A percentile compares a stretch with the other conserved stretches of the same genome.
These are phyloP conservation scores for Aureobasidium sp. DNA, from an alignment of 2,329 filamentous ascomycete species.

Conservation along the genomic window DNA sequence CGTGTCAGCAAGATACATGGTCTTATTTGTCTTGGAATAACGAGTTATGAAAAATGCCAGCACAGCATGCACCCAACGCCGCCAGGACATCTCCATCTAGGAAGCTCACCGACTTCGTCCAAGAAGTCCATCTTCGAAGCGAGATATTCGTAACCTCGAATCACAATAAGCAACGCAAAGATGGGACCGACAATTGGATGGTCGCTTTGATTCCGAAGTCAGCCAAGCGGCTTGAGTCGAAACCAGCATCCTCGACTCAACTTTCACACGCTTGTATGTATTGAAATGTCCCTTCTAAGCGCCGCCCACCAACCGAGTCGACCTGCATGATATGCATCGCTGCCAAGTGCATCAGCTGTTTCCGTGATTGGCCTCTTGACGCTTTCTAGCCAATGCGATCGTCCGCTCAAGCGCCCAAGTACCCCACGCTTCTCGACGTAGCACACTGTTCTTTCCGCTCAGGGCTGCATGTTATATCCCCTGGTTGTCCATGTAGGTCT, in stretches of 20 bases:
- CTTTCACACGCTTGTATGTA: neutral
- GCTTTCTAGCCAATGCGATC: slow-evolving; percentile 4
- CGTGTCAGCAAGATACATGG: neutral
- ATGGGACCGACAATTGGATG: neutral
- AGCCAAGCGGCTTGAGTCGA: neutral
- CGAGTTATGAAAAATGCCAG: slow-evolving; percentile 6
- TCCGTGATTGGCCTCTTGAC: slow-evolving; percentile 6
- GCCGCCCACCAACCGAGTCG: slow-evolving; percentile 8
- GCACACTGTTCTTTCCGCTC: slow-evolving; percentile 3
- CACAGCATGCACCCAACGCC: neutral
- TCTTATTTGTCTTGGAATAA: neutral
- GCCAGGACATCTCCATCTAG: neutral
- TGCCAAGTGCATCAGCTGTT: neutral
- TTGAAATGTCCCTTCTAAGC: neutral
- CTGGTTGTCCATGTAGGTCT: slow-evolving; percentile 6
- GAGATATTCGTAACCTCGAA: neutral
- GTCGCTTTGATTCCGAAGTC: neutral
- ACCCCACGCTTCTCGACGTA: slow-evolving; percentile 2
- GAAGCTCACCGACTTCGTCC: neutral
- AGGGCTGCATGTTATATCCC: slow-evolving; percentile 6
- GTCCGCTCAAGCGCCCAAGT: slow-evolving; percentile 13
- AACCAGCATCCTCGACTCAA: neutral
- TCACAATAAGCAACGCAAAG: neutral
- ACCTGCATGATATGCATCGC: slow-evolving; percentile 2
- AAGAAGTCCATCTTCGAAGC: neutral